Percentiles rank a stretch among this genome's conserved stretches.
Conservation (phyloP, 179 eudicot species). For the Beta macrorhiza region DNA sequence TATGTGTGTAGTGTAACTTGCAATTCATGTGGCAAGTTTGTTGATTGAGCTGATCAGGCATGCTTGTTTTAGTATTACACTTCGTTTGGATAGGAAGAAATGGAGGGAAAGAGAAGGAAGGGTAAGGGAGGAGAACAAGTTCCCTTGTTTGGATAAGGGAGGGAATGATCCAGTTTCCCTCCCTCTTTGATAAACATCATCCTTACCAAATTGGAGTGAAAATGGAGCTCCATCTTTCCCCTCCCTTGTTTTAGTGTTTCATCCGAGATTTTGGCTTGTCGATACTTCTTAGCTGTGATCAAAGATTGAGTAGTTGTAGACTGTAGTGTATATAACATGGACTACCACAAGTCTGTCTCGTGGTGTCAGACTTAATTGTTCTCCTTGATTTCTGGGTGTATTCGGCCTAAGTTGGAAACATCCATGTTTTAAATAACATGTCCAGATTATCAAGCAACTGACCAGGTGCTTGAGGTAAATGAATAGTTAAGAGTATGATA, state of each 20-base stretch:
- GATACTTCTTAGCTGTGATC: background rate
- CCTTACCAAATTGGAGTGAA: too few relatives aligned
- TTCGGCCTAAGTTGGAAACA: background rate
- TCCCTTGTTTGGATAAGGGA: too few relatives aligned
- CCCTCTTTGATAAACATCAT: too few relatives aligned
- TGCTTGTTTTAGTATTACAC: background rate
- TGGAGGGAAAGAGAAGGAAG: too few relatives aligned
- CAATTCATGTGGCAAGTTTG: background rate
- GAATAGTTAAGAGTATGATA: background rate
- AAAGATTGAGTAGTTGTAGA: background rate
- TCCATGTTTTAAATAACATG: background rate
- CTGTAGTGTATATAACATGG: background rate
- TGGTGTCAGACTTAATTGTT: background rate
- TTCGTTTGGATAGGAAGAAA: too few relatives aligned
- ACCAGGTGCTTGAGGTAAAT: background rate
- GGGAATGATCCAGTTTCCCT: too few relatives aligned
- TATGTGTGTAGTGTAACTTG: background rate
- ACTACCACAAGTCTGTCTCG: background rate
- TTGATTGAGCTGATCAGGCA: background rate
- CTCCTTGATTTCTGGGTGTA: background rate
- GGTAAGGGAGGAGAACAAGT: too few relatives aligned
- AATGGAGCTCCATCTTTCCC: too few relatives aligned
- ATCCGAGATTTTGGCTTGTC: background rate
- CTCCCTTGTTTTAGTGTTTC: background rate
- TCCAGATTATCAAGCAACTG: background rate